Percentiles rank a stretch among this genome's conserved stretches.
Conservation (phyloP, 1,284 basidiomycete genomes). For the Ganoderma lingzhi region DNA sequence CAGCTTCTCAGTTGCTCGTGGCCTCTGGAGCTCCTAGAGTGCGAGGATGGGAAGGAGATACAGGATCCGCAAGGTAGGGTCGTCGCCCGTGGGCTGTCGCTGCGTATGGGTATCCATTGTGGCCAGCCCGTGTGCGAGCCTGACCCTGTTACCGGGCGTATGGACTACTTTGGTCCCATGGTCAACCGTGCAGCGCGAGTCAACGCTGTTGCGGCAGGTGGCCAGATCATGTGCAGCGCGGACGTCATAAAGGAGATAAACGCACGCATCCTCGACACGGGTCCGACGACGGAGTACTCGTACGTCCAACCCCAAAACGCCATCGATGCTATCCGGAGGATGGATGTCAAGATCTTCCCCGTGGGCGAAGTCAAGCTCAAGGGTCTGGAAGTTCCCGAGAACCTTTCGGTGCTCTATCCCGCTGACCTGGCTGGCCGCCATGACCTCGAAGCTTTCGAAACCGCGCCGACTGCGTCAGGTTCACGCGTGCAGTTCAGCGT, state of each 20-base stretch:
- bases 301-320: conserved; percentile 62
- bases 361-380: conserved; percentile 95
- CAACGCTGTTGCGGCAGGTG: conserved; percentile 86
- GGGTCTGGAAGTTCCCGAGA: conserved; percentile 91
- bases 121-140: conserved; percentile 92
- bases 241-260: conserved; percentile 91
- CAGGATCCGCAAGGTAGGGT: conserved; percentile 75
- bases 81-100: conserved; percentile 90
- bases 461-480: conserved; percentile 51
- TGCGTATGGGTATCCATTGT: conserved; percentile 98
- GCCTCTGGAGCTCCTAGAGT: conserved; percentile 95
- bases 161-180: conserved; percentile 98
- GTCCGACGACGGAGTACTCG: conserved; percentile 64
- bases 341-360: conserved; percentile 79
- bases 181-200: conserved; percentile 94
- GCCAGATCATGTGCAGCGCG: conserved; percentile 93
- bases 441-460: conserved; percentile 52
- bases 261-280: conserved; percentile 63
- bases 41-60: conserved; percentile 89
- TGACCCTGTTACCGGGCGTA: conserved; percentile 93
- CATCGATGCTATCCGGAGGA: conserved; percentile 76
- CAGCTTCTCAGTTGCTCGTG: conserved; percentile 89
- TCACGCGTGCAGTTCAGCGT: conserved; percentile 76
- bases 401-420: conserved; percentile 88
- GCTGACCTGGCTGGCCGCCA: conserved; percentile 79